Conservation (phyloP, 1,284 basidiomycete species). For the Ustilago vetiveriae region DNA sequence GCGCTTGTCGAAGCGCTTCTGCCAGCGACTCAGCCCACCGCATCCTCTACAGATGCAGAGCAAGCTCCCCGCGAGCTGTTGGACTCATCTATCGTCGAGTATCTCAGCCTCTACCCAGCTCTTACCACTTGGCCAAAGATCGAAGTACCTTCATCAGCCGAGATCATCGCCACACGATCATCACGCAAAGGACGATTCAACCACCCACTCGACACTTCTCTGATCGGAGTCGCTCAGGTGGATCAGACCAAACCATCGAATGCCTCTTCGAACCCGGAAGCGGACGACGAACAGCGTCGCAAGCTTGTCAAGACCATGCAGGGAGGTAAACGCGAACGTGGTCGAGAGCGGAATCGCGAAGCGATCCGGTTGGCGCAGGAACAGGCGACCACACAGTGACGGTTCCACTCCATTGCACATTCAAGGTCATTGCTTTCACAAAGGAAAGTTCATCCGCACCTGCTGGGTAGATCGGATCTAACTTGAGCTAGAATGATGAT, state of each 20-base stretch:
- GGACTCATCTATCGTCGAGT: constrained; percentile 33
- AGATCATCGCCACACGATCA: constrained; percentile 47
- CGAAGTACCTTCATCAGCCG: constrained; percentile 45
- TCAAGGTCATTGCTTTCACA: no score
- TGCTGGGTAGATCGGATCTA: no score
- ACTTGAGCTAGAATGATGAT: no score
- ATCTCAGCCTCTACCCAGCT: constrained; percentile 50
- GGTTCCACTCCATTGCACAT: no score
- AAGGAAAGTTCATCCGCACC: no score
- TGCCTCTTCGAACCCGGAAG: constrained; percentile 22
- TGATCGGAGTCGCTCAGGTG: constrained; percentile 36
- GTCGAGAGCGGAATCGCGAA: constrained; percentile 53
- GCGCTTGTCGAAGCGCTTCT: constrained; percentile 21
- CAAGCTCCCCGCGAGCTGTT: constrained; percentile 17
- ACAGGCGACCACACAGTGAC: constrained; percentile 10
- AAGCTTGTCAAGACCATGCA: constrained; percentile 57
- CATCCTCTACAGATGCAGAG: constrained; percentile 1
- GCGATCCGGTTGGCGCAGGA: constrained; percentile 39
- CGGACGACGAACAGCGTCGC: constrained; percentile 33
- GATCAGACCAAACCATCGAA: constrained; percentile 22
- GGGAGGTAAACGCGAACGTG: constrained; percentile 53
- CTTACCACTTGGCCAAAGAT: constrained; percentile 60
- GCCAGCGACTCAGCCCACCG: constrained; percentile 21
- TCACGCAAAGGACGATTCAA: constrained; percentile 40
- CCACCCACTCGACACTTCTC: constrained; percentile 41